Evolutionary conservation across 2,329 filamentous ascomycete species (phyloP), one percentile per base, ranked within the genome.

Genomic region (Colletotrichum phormii): DNA sequence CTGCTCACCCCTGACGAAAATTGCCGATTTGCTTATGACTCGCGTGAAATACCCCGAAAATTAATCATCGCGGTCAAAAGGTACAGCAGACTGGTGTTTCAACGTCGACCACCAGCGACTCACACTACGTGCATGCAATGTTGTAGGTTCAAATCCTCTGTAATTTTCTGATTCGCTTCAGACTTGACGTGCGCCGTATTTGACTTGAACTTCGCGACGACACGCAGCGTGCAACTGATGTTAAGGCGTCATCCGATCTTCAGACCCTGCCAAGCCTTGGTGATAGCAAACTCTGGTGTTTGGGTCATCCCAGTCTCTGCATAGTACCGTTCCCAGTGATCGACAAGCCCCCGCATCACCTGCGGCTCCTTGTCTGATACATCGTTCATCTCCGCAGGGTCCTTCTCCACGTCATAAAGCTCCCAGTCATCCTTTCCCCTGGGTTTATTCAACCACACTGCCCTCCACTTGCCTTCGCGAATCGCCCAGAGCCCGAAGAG

Each of bases 391-490:
- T 91, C 87, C 4, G 88, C 88, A 0, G 86, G 86, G 73, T 91
- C 89, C 1, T 80, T 79, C 6, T 77, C 78, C 2, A 90, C 80
- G 75, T 90, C 85, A 76, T 89, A 90, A 51, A 91, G 79, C 79
- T 90, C 86, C 88, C 89, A 91, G 31, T 84, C 84, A 76, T 89
- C 88, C 0, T 89, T 24, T 22, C 75, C 79, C 64, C 77, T 77
- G 24, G 86, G 88, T 68, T 86, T 87, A 1, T 87, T 88, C 62
- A 90, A 88, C 76, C 87, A 90, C 55, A 89, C 85, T 5, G 88
- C 88, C 78, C 90, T 90, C 84, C 86, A 91, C 75, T 88, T 84
- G 8, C 86, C 88, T 65, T 86, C 87, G 55, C 88, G 87, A 29
- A 90, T 84, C 0, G 89, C 89, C 2, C 74, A 76, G 4, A 85